A percentile compares a stretch with the other conserved stretches of the same genome.
Evolutionary conservation across 1,139 yeast genomes (phyloP).

Genomic region (Yamadazyma epiphylla): DNA sequence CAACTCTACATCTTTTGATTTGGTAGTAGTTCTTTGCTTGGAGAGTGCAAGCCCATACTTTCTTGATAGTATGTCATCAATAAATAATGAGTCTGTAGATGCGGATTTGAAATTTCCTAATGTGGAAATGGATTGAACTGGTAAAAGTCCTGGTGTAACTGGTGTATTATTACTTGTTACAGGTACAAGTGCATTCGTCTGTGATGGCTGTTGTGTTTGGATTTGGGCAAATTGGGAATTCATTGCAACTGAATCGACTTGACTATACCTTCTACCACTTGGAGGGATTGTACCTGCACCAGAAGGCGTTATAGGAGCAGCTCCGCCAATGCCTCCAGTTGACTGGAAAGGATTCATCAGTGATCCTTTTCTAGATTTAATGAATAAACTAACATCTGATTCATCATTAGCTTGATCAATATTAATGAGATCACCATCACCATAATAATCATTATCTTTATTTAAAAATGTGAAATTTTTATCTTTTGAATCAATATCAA

Average conservation of each 20-base stretch:
- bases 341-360: conserved; percentile 3
- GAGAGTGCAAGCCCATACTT: conserved; percentile 19
- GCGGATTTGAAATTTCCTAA: conserved; percentile 29
- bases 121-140: conserved; percentile 28
- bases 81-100: conserved; percentile 33
- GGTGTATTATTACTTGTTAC: conserved; percentile 2
- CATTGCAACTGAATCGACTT: conserved; percentile 8
- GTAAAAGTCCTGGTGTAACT: conserved; percentile 11
- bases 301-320: conserved; percentile 3
- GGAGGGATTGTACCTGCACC: conserved; percentile 4
- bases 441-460: conserved; percentile 25
- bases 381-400: conserved; percentile 19
- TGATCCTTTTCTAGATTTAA: conserved; percentile 22
- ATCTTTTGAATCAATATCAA: conserved; percentile 12
- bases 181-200: background rate
- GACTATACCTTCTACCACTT: conserved; percentile 14
- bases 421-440: conserved; percentile 24
- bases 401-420: conserved; percentile 18
- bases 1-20: conserved; percentile 11
- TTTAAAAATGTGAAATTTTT: conserved; percentile 36
- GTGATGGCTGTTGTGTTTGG: background rate
- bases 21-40: conserved; percentile 8
- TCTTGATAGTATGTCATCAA: conserved; percentile 26
- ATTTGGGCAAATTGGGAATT: conserved; percentile 12
- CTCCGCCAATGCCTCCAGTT: no score